Conservation (phyloP, 2,329 filamentous ascomycete species). For the Claviceps africana region DNA sequence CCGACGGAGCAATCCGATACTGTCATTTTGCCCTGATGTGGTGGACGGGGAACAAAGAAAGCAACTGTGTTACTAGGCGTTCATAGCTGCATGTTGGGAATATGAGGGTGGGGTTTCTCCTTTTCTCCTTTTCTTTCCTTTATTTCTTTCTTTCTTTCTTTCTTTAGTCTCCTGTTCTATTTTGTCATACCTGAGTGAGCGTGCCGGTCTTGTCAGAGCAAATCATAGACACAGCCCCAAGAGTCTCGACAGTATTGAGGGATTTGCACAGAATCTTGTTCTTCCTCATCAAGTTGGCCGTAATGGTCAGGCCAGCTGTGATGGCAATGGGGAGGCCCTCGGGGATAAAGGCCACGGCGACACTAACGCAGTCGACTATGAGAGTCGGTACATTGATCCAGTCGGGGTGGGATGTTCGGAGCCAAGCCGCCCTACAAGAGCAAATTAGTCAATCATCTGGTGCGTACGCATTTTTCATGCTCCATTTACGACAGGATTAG, state of each 20-base stretch:
- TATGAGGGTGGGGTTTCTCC: too few species aligned
- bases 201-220: conserved; percentile 70
- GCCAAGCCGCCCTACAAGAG: conserved; percentile 47
- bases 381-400: conserved; percentile 61
- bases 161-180: background rate
- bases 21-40: conserved; percentile 50
- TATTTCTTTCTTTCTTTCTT: too few species aligned
- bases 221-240: conserved; percentile 58
- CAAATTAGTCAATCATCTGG: background rate
- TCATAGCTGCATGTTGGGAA: too few species aligned
- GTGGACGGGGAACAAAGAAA: background rate
- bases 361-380: conserved; percentile 59
- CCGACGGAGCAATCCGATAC: conserved; percentile 56
- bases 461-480: background rate
- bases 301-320: conserved; percentile 59
- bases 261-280: conserved; percentile 71
- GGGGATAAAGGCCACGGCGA: conserved; percentile 63
- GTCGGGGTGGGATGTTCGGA: conserved; percentile 49
- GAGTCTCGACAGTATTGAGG: conserved; percentile 63
- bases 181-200: conserved; percentile 35
- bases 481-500: too few species aligned
- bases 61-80: too few species aligned
- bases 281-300: conserved; percentile 61
- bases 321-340: conserved; percentile 60
- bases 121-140: too few species aligned